Conservation (phyloP, 495 filamentous ascomycete species). For the Stereocaulon alpinum region DNA sequence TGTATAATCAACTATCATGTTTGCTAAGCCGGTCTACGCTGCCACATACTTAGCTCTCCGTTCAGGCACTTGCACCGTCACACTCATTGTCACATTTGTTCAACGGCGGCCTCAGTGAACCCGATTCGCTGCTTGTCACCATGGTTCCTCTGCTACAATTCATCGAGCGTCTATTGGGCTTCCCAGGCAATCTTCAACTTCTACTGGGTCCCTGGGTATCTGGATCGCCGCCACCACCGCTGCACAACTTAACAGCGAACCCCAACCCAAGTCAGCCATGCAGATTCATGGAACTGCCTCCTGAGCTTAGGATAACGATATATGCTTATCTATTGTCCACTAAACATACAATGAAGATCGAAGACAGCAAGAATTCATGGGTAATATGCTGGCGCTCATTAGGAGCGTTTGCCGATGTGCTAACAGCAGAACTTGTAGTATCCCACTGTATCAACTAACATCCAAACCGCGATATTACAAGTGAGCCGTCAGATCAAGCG, state of each 20-base stretch:
- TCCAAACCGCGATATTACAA: neutral
- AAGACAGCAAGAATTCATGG: too few relatives aligned
- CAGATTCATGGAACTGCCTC: neutral
- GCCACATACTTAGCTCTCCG: too few relatives aligned
- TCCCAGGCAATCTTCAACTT: too few relatives aligned
- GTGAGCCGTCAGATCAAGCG: neutral
- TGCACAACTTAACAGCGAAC: neutral
- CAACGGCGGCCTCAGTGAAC: too few relatives aligned
- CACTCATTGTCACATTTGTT: too few relatives aligned
- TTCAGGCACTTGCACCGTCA: too few relatives aligned
- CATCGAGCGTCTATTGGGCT: too few relatives aligned
- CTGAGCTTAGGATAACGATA: neutral
- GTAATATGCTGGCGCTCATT: neutral
- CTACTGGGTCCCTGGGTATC: too few relatives aligned
- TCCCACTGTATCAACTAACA: neutral
- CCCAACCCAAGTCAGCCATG: neutral
- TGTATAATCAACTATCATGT: too few relatives aligned
- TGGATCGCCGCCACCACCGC: neutral
- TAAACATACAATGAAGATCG: neutral
- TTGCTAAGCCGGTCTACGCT: too few relatives aligned
- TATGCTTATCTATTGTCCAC: neutral
- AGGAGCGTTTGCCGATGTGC: neutral
- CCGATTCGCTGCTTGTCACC: too few relatives aligned
- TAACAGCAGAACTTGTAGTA: neutral
- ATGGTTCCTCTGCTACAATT: too few relatives aligned